Base-by-base conservation (phyloP, 352 stramenopile species). In the Globisporangium barbulae region DNA sequence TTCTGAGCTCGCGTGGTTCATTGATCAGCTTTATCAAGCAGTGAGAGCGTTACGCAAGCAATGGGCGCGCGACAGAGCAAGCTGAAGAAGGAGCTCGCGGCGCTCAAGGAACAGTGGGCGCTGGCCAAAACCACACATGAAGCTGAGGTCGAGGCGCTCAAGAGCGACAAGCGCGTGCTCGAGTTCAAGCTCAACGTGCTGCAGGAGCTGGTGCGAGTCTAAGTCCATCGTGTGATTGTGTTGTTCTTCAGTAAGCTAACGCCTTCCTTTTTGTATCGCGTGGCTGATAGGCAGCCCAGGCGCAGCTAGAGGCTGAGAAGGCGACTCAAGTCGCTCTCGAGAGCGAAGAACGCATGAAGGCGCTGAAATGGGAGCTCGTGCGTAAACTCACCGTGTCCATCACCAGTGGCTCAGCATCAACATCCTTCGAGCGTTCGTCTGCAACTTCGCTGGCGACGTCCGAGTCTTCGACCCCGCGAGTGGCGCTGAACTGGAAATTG, bases 321-420 rank as follows among this genome's bases (percentile, higher is more conserved):
- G 65, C 68, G 41, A 81, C 68, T 25, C 59, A 71, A 19, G 62
- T 66, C 22, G 79, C 75, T 5, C 37, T 65, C 4, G 70, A 85
- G 31, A 76, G 64, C 9, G 81, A 91, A 57, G 80, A 90, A 28
- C 79, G 79, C 42, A 83, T 85, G 71, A 88, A 89, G 63, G 83
- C 76, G 3, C 59, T 91, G 39, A 89, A 91, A 52, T 91, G 81
- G 80, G 83, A 91, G 61, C 71, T 91, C 12, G 77, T 91, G 41
- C 83, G 83, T 0, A 76, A 84, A 15, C 66, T 88, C 3, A 73
- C 71, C 2, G 62, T 73, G 15, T 39, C 68, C 6, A 65, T 54
- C 10, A 37, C 56, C 28, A 48, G 53, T 21, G 28, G 19, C 1
- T 73, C 65, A 17, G 39, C 55, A 39, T 22, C 56, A 25, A 28